A percentile compares a stretch with the other conserved stretches of the same genome.
phyloP scores from a whole-genome alignment of 2,329 filamentous ascomycete genomes.

The Pleurostoma richardsiae region DNA sequence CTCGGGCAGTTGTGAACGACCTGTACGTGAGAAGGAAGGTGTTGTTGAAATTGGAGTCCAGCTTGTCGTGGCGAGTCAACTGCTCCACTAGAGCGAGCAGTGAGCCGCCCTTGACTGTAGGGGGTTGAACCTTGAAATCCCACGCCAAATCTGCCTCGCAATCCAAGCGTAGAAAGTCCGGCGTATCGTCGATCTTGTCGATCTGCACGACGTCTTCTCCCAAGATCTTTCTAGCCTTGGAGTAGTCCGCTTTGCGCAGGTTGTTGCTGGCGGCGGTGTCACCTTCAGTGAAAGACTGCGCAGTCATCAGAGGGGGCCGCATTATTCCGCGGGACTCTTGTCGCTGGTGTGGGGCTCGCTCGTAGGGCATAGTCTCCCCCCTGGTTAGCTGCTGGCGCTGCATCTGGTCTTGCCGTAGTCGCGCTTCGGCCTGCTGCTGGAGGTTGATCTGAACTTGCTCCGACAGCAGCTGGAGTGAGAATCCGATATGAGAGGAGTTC shows the following conservation, averaged over 20 bases:
- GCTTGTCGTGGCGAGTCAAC: constrained; percentile 89
- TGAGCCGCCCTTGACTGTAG: constrained; percentile 82
- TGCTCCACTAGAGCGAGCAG: constrained; percentile 88
- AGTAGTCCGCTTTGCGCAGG: constrained; percentile 54
- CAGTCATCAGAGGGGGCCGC: constrained; percentile 43
- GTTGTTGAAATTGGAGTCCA: constrained; percentile 93
- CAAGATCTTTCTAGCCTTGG: constrained; percentile 62
- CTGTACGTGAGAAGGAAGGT: constrained; percentile 96
- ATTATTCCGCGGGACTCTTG: constrained; percentile 49
- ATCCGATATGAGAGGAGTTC: constrained; percentile 81
- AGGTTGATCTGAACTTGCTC: constrained; percentile 66
- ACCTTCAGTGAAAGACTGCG: constrained; percentile 63
- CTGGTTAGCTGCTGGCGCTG: constrained; percentile 50
- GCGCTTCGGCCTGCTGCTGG: constrained; percentile 40
- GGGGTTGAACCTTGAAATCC: constrained; percentile 72
- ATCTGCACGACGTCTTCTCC: constrained; percentile 57
- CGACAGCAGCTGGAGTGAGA: constrained; percentile 79
- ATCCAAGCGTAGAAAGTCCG: constrained; percentile 80
- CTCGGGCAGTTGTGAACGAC: constrained; percentile 86
- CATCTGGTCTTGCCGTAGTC: constrained; percentile 38
- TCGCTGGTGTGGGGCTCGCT: constrained; percentile 45
- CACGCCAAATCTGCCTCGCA: constrained; percentile 86
- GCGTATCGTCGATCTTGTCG: constrained; percentile 62
- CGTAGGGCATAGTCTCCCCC: constrained; percentile 53
- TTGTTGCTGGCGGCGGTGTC: constrained; percentile 41